These are phyloP conservation scores for Porphyridium purpureum DNA, from an alignment of 23 red algal genomes.

Conservation along the genomic window DNA sequence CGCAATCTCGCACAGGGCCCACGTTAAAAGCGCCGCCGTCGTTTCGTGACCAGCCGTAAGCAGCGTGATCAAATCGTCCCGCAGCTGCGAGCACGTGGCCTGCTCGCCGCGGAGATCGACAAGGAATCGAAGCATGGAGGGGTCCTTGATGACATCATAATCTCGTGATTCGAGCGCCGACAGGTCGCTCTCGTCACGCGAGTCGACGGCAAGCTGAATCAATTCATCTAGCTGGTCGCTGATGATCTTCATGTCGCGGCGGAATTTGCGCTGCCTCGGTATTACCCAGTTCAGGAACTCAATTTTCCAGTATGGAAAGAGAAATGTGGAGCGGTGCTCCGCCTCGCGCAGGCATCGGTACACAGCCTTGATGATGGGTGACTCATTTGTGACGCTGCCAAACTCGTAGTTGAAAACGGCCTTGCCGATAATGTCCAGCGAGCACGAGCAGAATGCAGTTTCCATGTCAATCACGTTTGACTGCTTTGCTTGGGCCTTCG, in stretches of 20 bases:
- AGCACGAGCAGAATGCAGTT: conserved; percentile 40
- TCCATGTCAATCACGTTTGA: conserved; percentile 35
- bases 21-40: conserved; percentile 53
- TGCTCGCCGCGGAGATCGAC: conserved; percentile 68
- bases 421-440: conserved; percentile 56
- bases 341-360: conserved; percentile 56
- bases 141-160: conserved; percentile 44
- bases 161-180: conserved; percentile 37
- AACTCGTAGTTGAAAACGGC: conserved; percentile 76
- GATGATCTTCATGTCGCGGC: conserved; percentile 47
- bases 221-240: conserved; percentile 40
- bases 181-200: conserved; percentile 15
- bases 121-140: conserved; percentile 47
- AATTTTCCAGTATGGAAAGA: conserved; percentile 62
- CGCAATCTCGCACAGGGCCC: conserved; percentile 45
- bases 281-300: conserved; percentile 14
- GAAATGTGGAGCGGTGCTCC: conserved; percentile 33
- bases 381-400: conserved; percentile 21
- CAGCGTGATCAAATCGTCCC: conserved; percentile 81
- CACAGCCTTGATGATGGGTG: conserved; percentile 75
- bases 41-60: conserved; percentile 84
- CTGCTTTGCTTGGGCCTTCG: not conserved
- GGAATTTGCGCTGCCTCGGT: conserved; percentile 43
- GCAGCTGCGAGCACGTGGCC: conserved; percentile 52
- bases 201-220: conserved; percentile 23